A percentile compares a stretch with the other conserved stretches of the same genome.
These are phyloP conservation scores for Glaciozyma antarctica DNA, from an alignment of 768 basidiomycete genomes.

Conservation along the genomic window DNA sequence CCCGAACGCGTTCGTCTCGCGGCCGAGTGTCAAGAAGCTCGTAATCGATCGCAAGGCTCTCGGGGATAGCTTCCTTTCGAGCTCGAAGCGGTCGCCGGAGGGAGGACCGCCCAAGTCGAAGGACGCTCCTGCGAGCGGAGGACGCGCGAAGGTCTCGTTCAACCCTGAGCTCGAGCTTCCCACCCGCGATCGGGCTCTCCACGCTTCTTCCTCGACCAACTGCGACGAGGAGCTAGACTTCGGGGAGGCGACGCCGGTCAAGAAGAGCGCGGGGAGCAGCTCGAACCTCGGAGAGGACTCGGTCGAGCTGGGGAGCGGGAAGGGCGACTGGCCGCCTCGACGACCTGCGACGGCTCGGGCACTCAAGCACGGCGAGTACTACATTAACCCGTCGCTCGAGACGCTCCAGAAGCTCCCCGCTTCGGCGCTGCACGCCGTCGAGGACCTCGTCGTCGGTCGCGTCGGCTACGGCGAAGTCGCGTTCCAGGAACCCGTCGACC, in stretches of 20 bases:
- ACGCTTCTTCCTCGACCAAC: not conserved
- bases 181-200: constrained; percentile 7
- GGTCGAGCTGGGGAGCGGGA: not conserved
- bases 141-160: constrained; percentile 24
- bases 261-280: not conserved
- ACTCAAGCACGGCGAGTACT: constrained; percentile 76
- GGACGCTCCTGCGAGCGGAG: constrained; percentile 9
- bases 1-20: constrained; percentile 32
- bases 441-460: constrained; percentile 77
- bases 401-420: constrained; percentile 62
- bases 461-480: constrained; percentile 79
- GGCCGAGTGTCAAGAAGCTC: constrained; percentile 36
- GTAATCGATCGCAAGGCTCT: constrained; percentile 30
- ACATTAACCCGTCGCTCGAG: constrained; percentile 67
- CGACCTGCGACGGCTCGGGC: constrained; percentile 30
- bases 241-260: constrained; percentile 1
- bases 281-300: constrained; percentile 12
- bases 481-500: constrained; percentile 66
- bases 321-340: constrained; percentile 5
- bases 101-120: not conserved
- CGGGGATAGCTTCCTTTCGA: not conserved
- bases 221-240: constrained; percentile 9
- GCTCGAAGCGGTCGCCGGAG: not conserved
- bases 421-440: constrained; percentile 62
- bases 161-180: constrained; percentile 25